A percentile compares a stretch with the other conserved stretches of the same genome.
These are phyloP conservation scores for Psilocybe cyanescens DNA, from an alignment of 768 basidiomycete genomes.

Conservation along the genomic window DNA sequence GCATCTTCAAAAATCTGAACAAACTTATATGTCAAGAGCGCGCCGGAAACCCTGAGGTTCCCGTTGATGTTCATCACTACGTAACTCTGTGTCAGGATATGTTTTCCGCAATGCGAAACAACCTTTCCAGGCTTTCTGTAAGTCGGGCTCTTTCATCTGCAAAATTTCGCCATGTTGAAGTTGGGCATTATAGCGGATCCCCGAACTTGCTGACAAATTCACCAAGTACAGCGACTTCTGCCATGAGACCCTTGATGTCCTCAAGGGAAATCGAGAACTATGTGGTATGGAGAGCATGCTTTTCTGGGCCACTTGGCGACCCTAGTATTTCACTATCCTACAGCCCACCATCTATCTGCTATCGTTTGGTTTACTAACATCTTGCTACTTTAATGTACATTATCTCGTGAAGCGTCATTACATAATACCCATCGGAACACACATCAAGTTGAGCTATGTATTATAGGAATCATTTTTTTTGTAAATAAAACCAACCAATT, in stretches of 20 bases:
- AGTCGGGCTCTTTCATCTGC: conserved; percentile 3
- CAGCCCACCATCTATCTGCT: neutral
- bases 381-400: neutral
- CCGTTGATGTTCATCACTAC: conserved; percentile 38
- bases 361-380: neutral
- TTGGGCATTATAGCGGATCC: conserved; percentile 16
- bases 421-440: neutral
- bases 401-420: neutral
- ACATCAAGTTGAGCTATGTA: neutral
- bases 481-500: neutral
- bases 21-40: conserved; percentile 33
- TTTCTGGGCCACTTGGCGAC: conserved; percentile 19
- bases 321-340: neutral
- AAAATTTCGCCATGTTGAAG: neutral
- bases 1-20: conserved; percentile 48
- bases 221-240: conserved; percentile 38
- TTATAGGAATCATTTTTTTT: neutral
- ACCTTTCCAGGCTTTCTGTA: conserved; percentile 46
- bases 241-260: conserved; percentile 28
- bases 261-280: conserved; percentile 35
- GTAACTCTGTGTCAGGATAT: conserved; percentile 46
- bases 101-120: conserved; percentile 55
- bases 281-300: conserved; percentile 29
- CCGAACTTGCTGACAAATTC: conserved; percentile 15
- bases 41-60: conserved; percentile 22